Evolutionary conservation across 345 rosid species (phyloP).

Genomic region (Aquilaria yunnanensis): DNA sequence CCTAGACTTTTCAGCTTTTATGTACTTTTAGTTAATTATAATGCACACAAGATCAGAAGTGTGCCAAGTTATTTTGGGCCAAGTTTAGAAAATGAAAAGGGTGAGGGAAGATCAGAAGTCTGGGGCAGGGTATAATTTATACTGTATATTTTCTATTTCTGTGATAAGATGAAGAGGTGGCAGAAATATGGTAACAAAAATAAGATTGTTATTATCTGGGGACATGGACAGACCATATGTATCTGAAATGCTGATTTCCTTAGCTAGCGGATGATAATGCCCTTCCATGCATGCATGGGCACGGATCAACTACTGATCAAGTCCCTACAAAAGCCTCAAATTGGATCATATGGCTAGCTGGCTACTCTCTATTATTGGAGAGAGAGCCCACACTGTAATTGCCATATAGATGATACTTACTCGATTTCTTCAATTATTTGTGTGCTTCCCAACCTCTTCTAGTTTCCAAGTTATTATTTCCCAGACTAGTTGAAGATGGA

Average conservation of each 20-base stretch:
- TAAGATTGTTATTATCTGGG: conserved; percentile 11
- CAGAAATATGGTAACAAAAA: conserved; percentile 14
- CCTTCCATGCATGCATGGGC: conserved; percentile 23
- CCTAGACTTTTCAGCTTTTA: no score
- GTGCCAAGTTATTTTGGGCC: no score
- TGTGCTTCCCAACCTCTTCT: no score
- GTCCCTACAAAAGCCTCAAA: conserved; percentile 36
- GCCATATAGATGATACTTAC: no score
- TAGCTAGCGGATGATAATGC: conserved; percentile 10
- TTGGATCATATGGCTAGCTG: conserved; percentile 19
- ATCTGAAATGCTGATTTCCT: conserved; percentile 18
- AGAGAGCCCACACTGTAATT: conserved; percentile 3
- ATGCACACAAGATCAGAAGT: no score
- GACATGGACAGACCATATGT: conserved; percentile 2
- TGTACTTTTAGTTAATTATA: no score
- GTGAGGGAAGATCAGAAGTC: neutral
- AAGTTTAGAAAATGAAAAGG: no score
- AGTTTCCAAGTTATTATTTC: no score
- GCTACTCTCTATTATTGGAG: conserved; percentile 31
- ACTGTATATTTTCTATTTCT: neutral
- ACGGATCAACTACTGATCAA: neutral
- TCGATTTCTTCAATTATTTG: no score
- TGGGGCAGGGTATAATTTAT: conserved; percentile 13
- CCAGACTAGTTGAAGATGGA: neutral
- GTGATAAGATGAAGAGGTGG: conserved; percentile 12